Conservation (phyloP, 1,139 yeast species). For the Suhomyces wounanorum region DNA sequence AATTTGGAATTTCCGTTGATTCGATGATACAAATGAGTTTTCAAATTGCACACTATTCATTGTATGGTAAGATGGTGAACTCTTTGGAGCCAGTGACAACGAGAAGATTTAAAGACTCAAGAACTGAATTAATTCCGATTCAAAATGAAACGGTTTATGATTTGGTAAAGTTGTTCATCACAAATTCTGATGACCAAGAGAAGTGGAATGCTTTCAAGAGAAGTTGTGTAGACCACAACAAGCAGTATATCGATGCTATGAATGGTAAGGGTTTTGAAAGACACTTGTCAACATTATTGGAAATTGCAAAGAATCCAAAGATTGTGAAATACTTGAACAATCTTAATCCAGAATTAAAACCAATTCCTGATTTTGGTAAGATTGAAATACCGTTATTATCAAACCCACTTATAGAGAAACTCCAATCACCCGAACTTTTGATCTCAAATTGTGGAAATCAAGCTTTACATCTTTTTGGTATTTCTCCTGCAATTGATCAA, state of each 20-base stretch:
- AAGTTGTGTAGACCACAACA: conserved; percentile 55
- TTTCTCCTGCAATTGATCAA: conserved; percentile 72
- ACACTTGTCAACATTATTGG: conserved; percentile 64
- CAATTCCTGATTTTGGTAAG: conserved; percentile 18
- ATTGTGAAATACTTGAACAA: conserved; percentile 44
- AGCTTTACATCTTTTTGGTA: conserved; percentile 70
- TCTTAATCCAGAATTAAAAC: conserved; percentile 36
- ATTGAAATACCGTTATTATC: conserved; percentile 50
- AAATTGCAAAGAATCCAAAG: conserved; percentile 36
- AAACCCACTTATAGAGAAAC: conserved; percentile 53
- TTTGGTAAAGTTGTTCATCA: conserved; percentile 63
- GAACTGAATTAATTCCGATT: conserved; percentile 68
- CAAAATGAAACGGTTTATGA: conserved; percentile 56
- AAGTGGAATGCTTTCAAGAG: conserved; percentile 56
- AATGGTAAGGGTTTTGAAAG: conserved; percentile 70
- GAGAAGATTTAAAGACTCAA: conserved; percentile 62
- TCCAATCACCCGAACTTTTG: conserved; percentile 45
- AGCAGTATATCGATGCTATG: conserved; percentile 53
- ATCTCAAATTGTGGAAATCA: conserved; percentile 75
- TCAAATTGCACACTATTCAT: conserved; percentile 70
- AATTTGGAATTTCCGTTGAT: conserved; percentile 60
- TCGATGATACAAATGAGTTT: conserved; percentile 67
- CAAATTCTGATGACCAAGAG: conserved; percentile 44
- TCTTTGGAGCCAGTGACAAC: conserved; percentile 77
- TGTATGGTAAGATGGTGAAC: conserved; percentile 69